phyloP scores from a whole-genome alignment of 495 filamentous ascomycete genomes.

The Talaromyces liani region DNA sequence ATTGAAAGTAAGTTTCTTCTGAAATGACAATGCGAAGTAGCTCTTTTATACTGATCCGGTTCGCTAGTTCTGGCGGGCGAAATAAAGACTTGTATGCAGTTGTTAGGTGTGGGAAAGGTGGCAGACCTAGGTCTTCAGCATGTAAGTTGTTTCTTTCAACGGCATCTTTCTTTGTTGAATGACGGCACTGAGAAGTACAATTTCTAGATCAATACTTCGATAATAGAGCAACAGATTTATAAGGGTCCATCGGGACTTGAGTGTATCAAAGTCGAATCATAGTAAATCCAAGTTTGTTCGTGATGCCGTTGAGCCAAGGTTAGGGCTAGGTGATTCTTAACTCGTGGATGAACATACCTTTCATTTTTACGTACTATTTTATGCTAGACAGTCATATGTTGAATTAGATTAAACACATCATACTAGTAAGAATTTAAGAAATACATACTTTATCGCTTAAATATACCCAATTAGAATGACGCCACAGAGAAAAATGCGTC shows the following conservation, averaged over 20 bases:
- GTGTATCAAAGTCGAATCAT: too few relatives aligned
- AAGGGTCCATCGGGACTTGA: conserved; percentile 58
- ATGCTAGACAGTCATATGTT: neutral
- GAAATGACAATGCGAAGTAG: neutral
- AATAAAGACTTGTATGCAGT: conserved; percentile 76
- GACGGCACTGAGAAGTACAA: neutral
- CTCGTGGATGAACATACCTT: too few relatives aligned
- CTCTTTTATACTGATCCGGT: conserved; percentile 13
- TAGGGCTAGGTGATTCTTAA: too few relatives aligned
- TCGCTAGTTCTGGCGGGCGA: conserved; percentile 70
- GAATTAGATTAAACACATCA: neutral
- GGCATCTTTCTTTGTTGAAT: neutral
- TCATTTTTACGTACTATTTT: too few relatives aligned
- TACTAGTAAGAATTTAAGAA: too few relatives aligned
- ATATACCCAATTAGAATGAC: neutral
- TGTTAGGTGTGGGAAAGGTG: conserved; percentile 70
- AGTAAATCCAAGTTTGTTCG: too few relatives aligned
- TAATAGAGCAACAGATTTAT: conserved; percentile 72
- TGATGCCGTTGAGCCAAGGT: too few relatives aligned
- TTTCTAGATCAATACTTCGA: conserved; percentile 63
- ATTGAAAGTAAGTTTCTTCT: conserved; percentile 61
- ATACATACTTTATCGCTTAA: neutral
- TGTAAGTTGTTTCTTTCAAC: conserved; percentile 44
- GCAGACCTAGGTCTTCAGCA: conserved; percentile 63
- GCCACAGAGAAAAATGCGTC: neutral